phyloP scores from a whole-genome alignment of 495 filamentous ascomycete species.

The Aspergillus sclerotioniger region DNA sequence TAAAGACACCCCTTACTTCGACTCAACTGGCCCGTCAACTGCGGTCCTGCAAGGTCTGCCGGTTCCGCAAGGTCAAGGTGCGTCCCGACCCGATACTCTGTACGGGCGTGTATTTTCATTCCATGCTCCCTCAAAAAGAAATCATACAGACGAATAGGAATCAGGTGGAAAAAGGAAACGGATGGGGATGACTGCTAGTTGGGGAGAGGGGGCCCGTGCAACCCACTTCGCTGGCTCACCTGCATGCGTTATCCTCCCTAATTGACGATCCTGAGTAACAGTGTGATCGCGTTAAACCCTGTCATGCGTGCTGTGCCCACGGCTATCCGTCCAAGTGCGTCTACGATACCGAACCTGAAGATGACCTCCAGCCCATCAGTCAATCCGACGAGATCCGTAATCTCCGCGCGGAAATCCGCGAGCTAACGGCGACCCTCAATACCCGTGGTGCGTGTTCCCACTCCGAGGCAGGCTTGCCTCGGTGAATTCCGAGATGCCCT shows the following conservation, averaged over 20 bases:
- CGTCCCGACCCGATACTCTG: constrained; percentile 16
- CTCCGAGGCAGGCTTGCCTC: not conserved
- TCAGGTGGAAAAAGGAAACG: not conserved
- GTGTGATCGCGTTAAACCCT: constrained; percentile 48
- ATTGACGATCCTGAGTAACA: constrained; percentile 17
- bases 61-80: constrained; percentile 48
- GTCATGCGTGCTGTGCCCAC: constrained; percentile 48
- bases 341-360: constrained; percentile 37
- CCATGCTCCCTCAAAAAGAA: not conserved
- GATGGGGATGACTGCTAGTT: not conserved
- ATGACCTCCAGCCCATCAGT: constrained; percentile 38
- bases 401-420: constrained; percentile 39
- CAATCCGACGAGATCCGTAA: constrained; percentile 47
- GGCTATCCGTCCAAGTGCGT: constrained; percentile 47
- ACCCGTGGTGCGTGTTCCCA: constrained; percentile 27
- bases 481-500: not conserved
- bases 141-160: not conserved
- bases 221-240: not conserved
- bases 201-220: not conserved
- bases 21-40: constrained; percentile 31
- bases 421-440: constrained; percentile 31
- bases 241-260: not conserved
- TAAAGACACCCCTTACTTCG: constrained; percentile 20
- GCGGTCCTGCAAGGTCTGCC: constrained; percentile 46
- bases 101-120: not conserved